phyloP scores from a whole-genome alignment of 129 eudicot species.

The Artemisia tridentata region DNA sequence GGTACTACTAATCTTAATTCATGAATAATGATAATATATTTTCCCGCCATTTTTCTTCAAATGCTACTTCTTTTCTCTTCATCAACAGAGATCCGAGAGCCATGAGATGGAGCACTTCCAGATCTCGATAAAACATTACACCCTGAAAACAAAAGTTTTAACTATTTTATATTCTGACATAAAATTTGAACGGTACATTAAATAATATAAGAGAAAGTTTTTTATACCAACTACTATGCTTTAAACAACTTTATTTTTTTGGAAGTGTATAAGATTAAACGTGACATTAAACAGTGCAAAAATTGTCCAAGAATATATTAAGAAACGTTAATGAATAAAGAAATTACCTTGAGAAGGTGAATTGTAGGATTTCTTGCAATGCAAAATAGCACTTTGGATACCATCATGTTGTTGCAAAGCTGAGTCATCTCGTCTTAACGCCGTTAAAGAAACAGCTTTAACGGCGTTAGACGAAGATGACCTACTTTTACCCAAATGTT shows the following conservation, averaged over 20 bases:
- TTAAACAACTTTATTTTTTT: background rate
- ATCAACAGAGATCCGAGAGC: conserved; percentile 28
- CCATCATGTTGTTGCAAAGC: conserved; percentile 61
- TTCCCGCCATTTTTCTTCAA: conserved; percentile 40
- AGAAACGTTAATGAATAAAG: background rate
- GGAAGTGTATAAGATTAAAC: too few species aligned
- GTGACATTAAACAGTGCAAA: too few species aligned
- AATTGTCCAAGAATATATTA: too few species aligned
- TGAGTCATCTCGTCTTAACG: conserved; percentile 53
- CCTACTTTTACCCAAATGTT: conserved; percentile 55
- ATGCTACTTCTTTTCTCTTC: conserved; percentile 61
- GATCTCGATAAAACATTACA: conserved; percentile 45
- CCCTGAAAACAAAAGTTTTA: conserved; percentile 33
- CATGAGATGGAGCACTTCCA: conserved; percentile 56
- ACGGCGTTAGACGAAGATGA: conserved; percentile 39
- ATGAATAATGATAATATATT: background rate
- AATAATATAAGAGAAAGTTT: background rate
- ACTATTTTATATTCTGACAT: conserved; percentile 19
- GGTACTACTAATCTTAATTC: conserved; percentile 13
- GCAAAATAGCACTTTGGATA: conserved; percentile 73
- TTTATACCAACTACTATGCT: too few species aligned
- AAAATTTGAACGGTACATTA: conserved; percentile 15
- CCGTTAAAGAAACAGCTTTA: conserved; percentile 30
- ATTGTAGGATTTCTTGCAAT: conserved; percentile 70
- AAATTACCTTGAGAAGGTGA: conserved; percentile 39